Evolutionary conservation across 2,329 filamentous ascomycete species (phyloP).

Genomic region (Ilyonectria mors-panacis): DNA sequence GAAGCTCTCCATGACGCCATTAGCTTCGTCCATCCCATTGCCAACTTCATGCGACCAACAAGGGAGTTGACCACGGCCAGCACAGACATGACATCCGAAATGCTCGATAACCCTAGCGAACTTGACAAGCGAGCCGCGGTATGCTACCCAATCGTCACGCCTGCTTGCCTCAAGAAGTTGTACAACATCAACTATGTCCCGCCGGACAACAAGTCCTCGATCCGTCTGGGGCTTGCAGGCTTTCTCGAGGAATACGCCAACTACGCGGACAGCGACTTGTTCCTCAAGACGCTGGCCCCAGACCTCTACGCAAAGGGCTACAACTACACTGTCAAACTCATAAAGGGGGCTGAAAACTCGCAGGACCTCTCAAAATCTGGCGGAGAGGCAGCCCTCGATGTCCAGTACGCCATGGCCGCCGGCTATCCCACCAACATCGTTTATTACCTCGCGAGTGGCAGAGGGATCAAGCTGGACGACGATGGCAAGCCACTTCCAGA

Average conservation of each 20-base stretch:
- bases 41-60: constrained; percentile 64
- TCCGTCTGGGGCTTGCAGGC: constrained; percentile 63
- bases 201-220: constrained; percentile 50
- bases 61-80: constrained; percentile 45
- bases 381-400: constrained; percentile 63
- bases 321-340: constrained; percentile 57
- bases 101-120: constrained; percentile 27
- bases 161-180: constrained; percentile 59
- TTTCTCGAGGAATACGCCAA: constrained; percentile 66
- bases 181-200: constrained; percentile 62
- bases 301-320: constrained; percentile 53
- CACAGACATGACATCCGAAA: constrained; percentile 18
- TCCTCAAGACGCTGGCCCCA: constrained; percentile 55
- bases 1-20: constrained; percentile 55
- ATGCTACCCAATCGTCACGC: constrained; percentile 54
- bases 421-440: constrained; percentile 61
- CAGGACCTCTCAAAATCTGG: constrained; percentile 57
- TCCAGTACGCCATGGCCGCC: constrained; percentile 64
- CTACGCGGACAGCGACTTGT: constrained; percentile 58
- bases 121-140: constrained; percentile 46
- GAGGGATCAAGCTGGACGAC: constrained; percentile 58
- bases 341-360: constrained; percentile 62
- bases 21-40: constrained; percentile 64
- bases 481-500: constrained; percentile 53
- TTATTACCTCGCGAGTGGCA: constrained; percentile 63